Evolutionary conservation across 257 asterid genomes (phyloP), one percentile per base, ranked within the genome.

Genomic region (Plantago major): DNA sequence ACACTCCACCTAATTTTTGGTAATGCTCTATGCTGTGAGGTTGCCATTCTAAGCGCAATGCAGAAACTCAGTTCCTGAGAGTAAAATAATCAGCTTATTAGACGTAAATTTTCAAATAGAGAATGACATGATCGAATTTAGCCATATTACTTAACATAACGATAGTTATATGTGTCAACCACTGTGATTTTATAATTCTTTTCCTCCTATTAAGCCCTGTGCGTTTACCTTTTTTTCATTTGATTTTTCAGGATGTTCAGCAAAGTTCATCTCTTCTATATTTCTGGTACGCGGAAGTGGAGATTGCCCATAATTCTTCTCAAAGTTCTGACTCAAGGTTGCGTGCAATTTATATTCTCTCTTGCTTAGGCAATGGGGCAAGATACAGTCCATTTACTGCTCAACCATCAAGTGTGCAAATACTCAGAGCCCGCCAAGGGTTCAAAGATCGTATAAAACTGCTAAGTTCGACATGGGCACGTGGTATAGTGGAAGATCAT

Each of bases 241-340:
- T 70, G 59, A 46, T 15, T 60, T 54, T 63, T 62, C 84, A 89
- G 99, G 91, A 82, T 62, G 54, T 63, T 72, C 86, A 61, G 70
- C 72, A 81, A 46, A 78, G 68, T 56, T 86, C 85, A 42, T 74
- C 87, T 72, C 89, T 92, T 60, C 75, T 93, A 77, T 79, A 93
- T 74, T 79, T 86, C 49, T 93, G 99, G 97, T 93, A 93, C 70
- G 91, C 99, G 17, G 89, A 93, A 76, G 70, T 75, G 82, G 99
- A 93, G 82, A 79, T 84, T 63, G 79, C 79, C 28, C 74, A 80
- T 38, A 57, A 49, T 49, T 55, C 76, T 73, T 74, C 74, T 50
- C 81, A 63, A 63, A 70, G 70, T 64, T 71, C 84, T 16, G 88
- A 83, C 54, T 78, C 90, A 18, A 62, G 69, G 11, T 64, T 60